Percentiles rank a stretch among this genome's conserved stretches.
phyloP scores from a whole-genome alignment of 192 early-diverging fungal species.

The Entomortierella parvispora region DNA sequence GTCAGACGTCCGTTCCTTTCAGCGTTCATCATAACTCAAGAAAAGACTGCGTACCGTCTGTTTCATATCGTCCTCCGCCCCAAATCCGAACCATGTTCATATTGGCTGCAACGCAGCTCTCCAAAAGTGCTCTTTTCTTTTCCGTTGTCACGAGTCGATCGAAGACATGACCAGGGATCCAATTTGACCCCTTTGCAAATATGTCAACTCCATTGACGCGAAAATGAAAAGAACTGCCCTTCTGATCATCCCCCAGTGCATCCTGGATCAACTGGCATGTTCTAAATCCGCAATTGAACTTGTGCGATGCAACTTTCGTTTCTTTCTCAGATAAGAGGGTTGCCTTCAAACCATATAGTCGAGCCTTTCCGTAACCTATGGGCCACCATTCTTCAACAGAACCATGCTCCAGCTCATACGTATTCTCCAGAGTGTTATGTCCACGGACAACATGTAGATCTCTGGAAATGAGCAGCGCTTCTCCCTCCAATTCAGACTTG shows the following conservation, averaged over 20 bases:
- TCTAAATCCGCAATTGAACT: conserved; percentile 46
- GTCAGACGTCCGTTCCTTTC: no score
- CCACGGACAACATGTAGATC: neutral
- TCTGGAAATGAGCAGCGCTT: neutral
- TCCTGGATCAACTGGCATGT: conserved; percentile 42
- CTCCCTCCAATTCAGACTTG: no score
- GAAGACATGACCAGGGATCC: conserved; percentile 70
- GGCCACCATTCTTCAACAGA: conserved; percentile 29
- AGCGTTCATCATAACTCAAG: no score
- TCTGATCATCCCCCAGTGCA: conserved; percentile 12
- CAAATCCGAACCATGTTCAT: conserved; percentile 71
- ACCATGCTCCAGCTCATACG: neutral
- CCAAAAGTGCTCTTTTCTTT: conserved; percentile 41
- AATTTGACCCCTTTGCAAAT: conserved; percentile 63
- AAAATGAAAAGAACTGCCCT: conserved; percentile 60
- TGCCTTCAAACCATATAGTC: neutral
- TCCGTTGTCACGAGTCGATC: conserved; percentile 28
- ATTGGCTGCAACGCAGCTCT: conserved; percentile 54
- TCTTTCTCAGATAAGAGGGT: conserved; percentile 1
- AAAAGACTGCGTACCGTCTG: conserved; percentile 47
- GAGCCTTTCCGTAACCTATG: conserved; percentile 20
- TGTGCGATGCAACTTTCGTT: neutral
- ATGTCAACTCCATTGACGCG: conserved; percentile 56
- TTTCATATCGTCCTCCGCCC: conserved; percentile 64
- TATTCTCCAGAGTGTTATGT: neutral